Base-by-base conservation (phyloP, 768 basidiomycete genomes). In the Pleurotus djamor region DNA sequence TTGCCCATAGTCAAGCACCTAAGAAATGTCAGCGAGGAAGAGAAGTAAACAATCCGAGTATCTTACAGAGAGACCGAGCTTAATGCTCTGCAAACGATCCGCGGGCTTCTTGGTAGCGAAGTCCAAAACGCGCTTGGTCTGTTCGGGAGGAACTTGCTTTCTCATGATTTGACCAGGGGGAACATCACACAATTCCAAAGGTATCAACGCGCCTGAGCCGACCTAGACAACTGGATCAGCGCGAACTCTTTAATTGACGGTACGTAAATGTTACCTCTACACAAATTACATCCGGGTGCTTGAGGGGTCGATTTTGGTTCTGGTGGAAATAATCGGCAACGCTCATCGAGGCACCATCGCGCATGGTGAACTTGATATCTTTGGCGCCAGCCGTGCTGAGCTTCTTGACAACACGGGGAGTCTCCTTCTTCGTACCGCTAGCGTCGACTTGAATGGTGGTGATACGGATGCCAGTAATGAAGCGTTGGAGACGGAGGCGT, bases 1-100 rank as follows among this genome's bases (percentile, higher is more conserved):
- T 68, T 88, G 84, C 0, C 87, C 86, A 63, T 91, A 91, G 32
- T 81, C 78, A 58, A 89, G 74, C 41, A 86, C 81, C 84, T 87
- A 56, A 14, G 37, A 33, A 13, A 17, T 52, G 48, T 44, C 36
- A 47, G 38, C 13, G 52, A 32, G 21, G 16, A 14, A 59, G 16
- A 32, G 35, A 9, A 48, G 55, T 17, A 16, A 10, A 33, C 59
- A 33, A 35, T 32, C 17, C 37, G 34, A 47, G 13, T 8, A 17
- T 63, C 68, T 36, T 66, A 87, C 87, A 51, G 76, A 73, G 35
- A 88, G 74, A 4, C 86, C 87, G 13, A 76, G 73, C 4, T 58
- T 67, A 59, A 89, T 89, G 60, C 82, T 83, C 6, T 66, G 67
- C 2, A 88, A 73, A 17, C 88, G 81, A 1, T 84, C 84, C 1